Evolutionary conservation across 1,139 yeast genomes (phyloP).

Genomic region (Taphrina pruni): DNA sequence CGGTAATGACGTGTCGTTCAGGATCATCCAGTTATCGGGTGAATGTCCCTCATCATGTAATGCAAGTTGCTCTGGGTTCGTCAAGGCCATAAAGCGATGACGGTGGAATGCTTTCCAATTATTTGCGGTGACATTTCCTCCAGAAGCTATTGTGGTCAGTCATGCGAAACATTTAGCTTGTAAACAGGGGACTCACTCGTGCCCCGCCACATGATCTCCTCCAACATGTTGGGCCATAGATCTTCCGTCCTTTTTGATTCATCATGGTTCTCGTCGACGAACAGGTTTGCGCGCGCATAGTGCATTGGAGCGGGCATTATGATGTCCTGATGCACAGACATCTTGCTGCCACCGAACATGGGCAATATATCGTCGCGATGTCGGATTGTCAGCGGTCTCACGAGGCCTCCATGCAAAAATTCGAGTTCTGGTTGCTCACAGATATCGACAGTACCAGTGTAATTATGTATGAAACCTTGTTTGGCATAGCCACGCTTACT

Average conservation of each 20-base stretch:
- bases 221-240: slow-evolving; percentile 45
- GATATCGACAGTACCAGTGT: slow-evolving; percentile 44
- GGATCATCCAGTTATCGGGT: slow-evolving; percentile 2
- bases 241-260: slow-evolving; percentile 41
- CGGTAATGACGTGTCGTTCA: neutral
- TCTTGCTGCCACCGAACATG: slow-evolving; percentile 46
- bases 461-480: slow-evolving; percentile 43
- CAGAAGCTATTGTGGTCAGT: slow-evolving; percentile 3
- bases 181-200: neutral
- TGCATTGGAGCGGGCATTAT: slow-evolving; percentile 45
- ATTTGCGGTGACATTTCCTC: neutral
- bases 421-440: slow-evolving; percentile 44
- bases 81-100: slow-evolving; percentile 18
- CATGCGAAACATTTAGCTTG: too few relatives aligned
- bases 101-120: slow-evolving; percentile 22
- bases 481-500: neutral
- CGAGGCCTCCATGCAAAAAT: slow-evolving; percentile 45
- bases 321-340: slow-evolving; percentile 46
- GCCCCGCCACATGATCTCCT: slow-evolving; percentile 46
- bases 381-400: slow-evolving; percentile 44
- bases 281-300: neutral
- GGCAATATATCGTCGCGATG: slow-evolving; percentile 44
- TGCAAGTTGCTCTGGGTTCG: slow-evolving; percentile 4
- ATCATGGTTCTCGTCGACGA: slow-evolving; percentile 8
- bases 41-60: neutral